A percentile compares a stretch with the other conserved stretches of the same genome.
phyloP scores from a whole-genome alignment of 345 rosid species.

The Ailanthus altissimus region DNA sequence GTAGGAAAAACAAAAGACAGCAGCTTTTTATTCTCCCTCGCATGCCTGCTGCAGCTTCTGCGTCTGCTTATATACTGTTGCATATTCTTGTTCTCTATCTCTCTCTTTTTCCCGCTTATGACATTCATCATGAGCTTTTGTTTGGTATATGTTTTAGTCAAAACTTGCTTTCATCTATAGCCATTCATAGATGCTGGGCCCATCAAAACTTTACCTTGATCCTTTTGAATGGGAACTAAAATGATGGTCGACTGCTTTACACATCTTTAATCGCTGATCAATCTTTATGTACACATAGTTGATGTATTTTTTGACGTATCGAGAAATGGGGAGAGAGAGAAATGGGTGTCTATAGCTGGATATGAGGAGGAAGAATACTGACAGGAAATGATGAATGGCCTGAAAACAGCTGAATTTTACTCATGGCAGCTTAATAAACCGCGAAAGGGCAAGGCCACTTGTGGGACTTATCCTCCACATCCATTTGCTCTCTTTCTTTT shows the following conservation, averaged over 20 bases:
- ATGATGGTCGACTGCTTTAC: not conserved
- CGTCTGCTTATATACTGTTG: not conserved
- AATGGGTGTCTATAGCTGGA: not conserved
- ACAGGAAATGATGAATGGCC: not conserved
- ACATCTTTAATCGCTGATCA: not conserved
- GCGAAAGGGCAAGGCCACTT: not conserved
- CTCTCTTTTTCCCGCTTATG: not conserved
- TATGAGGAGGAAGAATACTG: not conserved
- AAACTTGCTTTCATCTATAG: not conserved
- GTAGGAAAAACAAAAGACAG: conserved; percentile 20
- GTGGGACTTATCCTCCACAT: not conserved
- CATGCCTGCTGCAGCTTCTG: conserved; percentile 24
- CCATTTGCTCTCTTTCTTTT: too few species aligned
- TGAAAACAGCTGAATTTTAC: not conserved
- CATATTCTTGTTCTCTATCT: not conserved
- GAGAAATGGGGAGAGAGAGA: too few species aligned
- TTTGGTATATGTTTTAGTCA: conserved; percentile 5
- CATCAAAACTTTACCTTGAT: not conserved
- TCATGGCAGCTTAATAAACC: conserved; percentile 1
- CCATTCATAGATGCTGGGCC: not conserved
- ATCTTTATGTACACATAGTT: not conserved
- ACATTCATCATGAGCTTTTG: not conserved
- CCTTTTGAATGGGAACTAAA: not conserved
- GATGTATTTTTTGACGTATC: not conserved
- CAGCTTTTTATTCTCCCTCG: conserved; percentile 25